Base-by-base conservation (phyloP, 2,329 filamentous ascomycete species). In the Trichoderma sp. region DNA sequence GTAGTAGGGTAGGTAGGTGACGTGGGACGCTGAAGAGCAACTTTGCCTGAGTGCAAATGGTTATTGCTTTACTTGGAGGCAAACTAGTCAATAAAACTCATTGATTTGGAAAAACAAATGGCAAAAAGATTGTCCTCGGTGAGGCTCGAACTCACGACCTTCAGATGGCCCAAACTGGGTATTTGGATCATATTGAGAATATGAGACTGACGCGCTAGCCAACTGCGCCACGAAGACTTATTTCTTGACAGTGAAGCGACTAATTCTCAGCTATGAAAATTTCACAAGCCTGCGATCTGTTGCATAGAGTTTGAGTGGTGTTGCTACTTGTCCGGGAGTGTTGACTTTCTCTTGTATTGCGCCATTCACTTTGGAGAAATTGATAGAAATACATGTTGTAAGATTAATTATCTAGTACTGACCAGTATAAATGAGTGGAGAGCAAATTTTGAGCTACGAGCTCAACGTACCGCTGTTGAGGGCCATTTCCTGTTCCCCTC, bases 101-200 rank as follows among this genome's bases (percentile, higher is more conserved):
- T 27, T 33, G 33, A 16, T 8, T 18, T 27, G 24, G 18, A 27
- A 56, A 62, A 62, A 45, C 11, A 24, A 24, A 24, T 24, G 21
- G 5, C 24, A 78, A 77, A 76, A 75, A 63, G 35, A 14, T 29
- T 85, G 84, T 85, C 84, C 84, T 85, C 81, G 82, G 84, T 82
- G 83, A 87, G 85, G 80, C 81, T 86, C 83, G 88, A 89, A 83
- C 88, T 88, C 85, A 83, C 84, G 85, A 85, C 85, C 85, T 86
- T 85, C 85, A 85, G 80, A 81, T 81, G 38, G 74, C 80, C 77
- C 78, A 79, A 77, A 64, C 67, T 76, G 60, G n/a, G 24, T 67
- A 81, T 84, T 83, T 78, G 77, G 76, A 78, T 80, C 76, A 79
- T 62, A 76, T 68, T 35, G 50, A 45, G 27, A 65, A 75, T 75